Evolutionary conservation across 768 basidiomycete genomes (phyloP).

Genomic region (Tulasnella sp.): DNA sequence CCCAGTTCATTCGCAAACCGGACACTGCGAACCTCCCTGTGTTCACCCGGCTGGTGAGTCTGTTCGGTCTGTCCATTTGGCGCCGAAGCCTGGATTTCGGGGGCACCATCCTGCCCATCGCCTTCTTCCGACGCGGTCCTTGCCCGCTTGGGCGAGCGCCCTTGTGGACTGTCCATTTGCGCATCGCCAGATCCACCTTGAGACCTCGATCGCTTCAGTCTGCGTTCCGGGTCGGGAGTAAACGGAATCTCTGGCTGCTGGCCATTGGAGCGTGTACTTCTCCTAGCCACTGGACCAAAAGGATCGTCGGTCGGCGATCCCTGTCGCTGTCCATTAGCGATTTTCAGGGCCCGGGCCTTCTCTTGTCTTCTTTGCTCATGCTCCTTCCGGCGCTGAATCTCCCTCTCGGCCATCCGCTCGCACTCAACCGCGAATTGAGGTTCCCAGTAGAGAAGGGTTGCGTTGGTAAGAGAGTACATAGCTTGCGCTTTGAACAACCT

Average conservation of each 20-base stretch:
- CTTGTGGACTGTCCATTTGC: slow-evolving; percentile 41
- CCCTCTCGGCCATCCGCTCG: slow-evolving; percentile 66
- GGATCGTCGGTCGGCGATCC: neutral
- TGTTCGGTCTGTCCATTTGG: neutral
- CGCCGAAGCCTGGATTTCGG: neutral
- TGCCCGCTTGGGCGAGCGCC: slow-evolving; percentile 50
- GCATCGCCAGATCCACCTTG: slow-evolving; percentile 45
- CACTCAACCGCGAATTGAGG: slow-evolving; percentile 71
- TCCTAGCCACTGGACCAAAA: slow-evolving; percentile 48
- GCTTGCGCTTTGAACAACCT: slow-evolving; percentile 74
- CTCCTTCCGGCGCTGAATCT: slow-evolving; percentile 53
- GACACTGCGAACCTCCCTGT: slow-evolving; percentile 21
- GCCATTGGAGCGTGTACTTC: slow-evolving; percentile 69
- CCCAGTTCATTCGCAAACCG: slow-evolving; percentile 12
- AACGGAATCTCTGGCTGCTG: slow-evolving; percentile 60
- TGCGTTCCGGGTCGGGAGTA: slow-evolving; percentile 64
- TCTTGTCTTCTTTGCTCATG: slow-evolving; percentile 31
- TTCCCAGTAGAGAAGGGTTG: slow-evolving; percentile 83
- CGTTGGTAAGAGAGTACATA: slow-evolving; percentile 79
- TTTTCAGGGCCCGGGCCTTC: slow-evolving; percentile 20
- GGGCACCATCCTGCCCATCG: neutral
- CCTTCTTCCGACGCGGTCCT: slow-evolving; percentile 27
- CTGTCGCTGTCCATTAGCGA: neutral
- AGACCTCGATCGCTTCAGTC: slow-evolving; percentile 62
- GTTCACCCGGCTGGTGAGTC: slow-evolving; percentile 17